These are phyloP conservation scores for Phylloporus sp. DNA, from an alignment of 1,284 basidiomycete species.

Conservation along the genomic window DNA sequence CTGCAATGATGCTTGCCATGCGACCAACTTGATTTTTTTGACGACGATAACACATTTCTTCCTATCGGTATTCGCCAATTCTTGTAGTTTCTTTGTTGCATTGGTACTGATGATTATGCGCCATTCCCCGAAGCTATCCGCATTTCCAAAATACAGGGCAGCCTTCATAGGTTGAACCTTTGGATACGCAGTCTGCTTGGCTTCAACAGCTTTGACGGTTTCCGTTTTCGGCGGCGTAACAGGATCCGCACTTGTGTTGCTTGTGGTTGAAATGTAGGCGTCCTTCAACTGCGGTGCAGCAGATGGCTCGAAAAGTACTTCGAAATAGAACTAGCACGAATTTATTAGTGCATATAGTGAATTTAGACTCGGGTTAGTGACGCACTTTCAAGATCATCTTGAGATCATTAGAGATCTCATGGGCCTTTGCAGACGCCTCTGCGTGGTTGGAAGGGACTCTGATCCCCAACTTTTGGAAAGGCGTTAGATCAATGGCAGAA, in stretches of 20 bases:
- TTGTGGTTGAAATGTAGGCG: not conserved
- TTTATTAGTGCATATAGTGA: not conserved
- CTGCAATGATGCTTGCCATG: too few relatives aligned
- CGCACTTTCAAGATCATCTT: constrained; percentile 41
- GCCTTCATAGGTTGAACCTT: not conserved
- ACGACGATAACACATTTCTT: not conserved
- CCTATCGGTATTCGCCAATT: not conserved
- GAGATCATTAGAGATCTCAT: constrained; percentile 32
- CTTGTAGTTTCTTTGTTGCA: not conserved
- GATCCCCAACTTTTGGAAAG: constrained; percentile 36
- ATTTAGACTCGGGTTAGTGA: not conserved
- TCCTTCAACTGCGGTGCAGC: constrained; percentile 21
- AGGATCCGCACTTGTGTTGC: not conserved
- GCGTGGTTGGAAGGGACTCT: constrained; percentile 36
- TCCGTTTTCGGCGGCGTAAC: not conserved
- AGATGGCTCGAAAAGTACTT: constrained; percentile 28
- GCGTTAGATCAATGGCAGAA: constrained; percentile 30
- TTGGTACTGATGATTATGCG: not conserved
- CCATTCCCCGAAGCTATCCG: not conserved
- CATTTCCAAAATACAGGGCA: not conserved
- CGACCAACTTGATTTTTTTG: not conserved
- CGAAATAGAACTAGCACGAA: constrained; percentile 35
- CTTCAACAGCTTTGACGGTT: not conserved
- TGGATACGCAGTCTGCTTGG: not conserved
- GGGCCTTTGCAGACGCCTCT: constrained; percentile 31